Percentiles rank a stretch among this genome's conserved stretches.
Evolutionary conservation across 345 rosid genomes (phyloP).

Genomic region (Salix udensis): DNA sequence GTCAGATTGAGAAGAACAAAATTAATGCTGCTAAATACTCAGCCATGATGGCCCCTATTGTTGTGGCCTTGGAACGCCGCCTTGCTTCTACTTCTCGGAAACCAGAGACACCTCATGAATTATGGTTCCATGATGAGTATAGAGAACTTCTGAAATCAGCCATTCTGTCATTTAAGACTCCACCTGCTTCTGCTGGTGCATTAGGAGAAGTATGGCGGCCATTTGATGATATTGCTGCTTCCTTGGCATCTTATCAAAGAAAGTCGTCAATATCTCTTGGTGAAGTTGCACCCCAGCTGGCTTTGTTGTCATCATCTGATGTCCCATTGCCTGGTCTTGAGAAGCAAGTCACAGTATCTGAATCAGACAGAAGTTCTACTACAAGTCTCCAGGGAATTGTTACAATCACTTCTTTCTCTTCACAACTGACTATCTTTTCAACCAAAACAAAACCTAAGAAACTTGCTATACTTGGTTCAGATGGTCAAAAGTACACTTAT

Average conservation of each 20-base stretch:
- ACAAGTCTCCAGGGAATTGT: slow-evolving; percentile 58
- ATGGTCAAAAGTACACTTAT: slow-evolving; percentile 78
- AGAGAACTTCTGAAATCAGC: slow-evolving; percentile 62
- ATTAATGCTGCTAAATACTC: slow-evolving; percentile 87
- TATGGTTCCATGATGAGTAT: slow-evolving; percentile 74
- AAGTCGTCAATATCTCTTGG: slow-evolving; percentile 68
- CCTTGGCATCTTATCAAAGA: slow-evolving; percentile 78
- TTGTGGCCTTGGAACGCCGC: slow-evolving; percentile 87
- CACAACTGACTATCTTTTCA: slow-evolving; percentile 65
- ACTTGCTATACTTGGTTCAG: slow-evolving; percentile 80
- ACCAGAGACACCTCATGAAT: slow-evolving; percentile 90
- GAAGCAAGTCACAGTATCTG: slow-evolving; percentile 54
- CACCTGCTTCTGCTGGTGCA: slow-evolving; percentile 63
- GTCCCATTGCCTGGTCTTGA: slow-evolving; percentile 97
- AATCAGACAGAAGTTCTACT: slow-evolving; percentile 40
- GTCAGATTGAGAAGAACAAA: slow-evolving; percentile 77
- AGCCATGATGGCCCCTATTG: slow-evolving; percentile 94
- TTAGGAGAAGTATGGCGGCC: slow-evolving; percentile 88
- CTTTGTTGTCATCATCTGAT: slow-evolving; percentile 76
- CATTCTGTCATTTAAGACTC: slow-evolving; percentile 64
- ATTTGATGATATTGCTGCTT: slow-evolving; percentile 75
- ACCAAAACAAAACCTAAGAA: slow-evolving; percentile 95
- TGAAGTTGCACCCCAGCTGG: slow-evolving; percentile 84
- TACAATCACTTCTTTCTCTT: slow-evolving; percentile 68
- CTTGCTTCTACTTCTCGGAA: slow-evolving; percentile 77